A percentile compares a stretch with the other conserved stretches of the same genome.
Evolutionary conservation across 192 early-diverging fungal species (phyloP).

Genomic region (Lobosporangium transversale): DNA sequence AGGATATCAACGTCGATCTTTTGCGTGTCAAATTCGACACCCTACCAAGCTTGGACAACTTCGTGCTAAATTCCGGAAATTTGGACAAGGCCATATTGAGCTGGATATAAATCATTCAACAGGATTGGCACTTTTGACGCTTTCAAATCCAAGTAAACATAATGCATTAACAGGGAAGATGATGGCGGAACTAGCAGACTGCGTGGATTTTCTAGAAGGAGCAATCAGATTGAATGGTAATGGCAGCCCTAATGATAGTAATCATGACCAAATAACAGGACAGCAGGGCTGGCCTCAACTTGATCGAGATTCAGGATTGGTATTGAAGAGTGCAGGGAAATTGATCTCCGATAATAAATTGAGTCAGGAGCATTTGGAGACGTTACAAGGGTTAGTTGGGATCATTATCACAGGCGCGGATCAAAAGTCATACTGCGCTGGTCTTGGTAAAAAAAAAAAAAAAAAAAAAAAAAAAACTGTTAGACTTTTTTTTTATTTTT

Average conservation of each 20-base stretch:
- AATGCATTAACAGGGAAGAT: constrained; percentile 70
- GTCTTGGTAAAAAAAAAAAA: constrained; percentile 65
- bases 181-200: constrained; percentile 69
- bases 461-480: no score
- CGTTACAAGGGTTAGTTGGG: constrained; percentile 41
- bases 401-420: constrained; percentile 53
- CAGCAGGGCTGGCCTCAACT: constrained; percentile 6
- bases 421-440: constrained; percentile 61
- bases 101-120: constrained; percentile 47
- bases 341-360: not conserved
- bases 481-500: not conserved
- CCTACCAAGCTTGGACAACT: constrained; percentile 48
- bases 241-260: not conserved
- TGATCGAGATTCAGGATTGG: constrained; percentile 28
- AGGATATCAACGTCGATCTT: not conserved
- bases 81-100: constrained; percentile 55
- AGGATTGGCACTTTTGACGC: constrained; percentile 55
- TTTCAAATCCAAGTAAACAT: constrained; percentile 59
- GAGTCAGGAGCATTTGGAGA: not conserved
- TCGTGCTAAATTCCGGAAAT: constrained; percentile 42
- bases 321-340: constrained; percentile 23
- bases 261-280: not conserved
- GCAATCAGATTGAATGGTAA: not conserved
- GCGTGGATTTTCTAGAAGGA: constrained; percentile 59
- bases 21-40: constrained; percentile 38